phyloP scores from a whole-genome alignment of 2,329 filamentous ascomycete species.

The Exophiala sp. region DNA sequence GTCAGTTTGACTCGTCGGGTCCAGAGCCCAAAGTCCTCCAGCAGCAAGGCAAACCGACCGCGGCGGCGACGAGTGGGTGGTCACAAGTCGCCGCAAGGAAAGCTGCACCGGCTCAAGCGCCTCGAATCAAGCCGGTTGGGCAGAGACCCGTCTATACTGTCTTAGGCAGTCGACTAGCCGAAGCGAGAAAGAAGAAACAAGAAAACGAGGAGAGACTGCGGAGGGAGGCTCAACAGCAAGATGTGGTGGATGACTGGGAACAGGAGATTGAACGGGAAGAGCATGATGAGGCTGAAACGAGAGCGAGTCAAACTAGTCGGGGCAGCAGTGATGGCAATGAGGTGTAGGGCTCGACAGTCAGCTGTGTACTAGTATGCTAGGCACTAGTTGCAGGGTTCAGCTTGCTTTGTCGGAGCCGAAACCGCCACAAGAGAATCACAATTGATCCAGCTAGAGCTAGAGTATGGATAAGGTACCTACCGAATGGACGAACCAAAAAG shows the following conservation, averaged over 20 bases:
- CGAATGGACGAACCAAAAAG: too few species aligned
- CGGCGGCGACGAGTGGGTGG: slow-evolving; percentile 41
- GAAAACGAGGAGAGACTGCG: slow-evolving; percentile 37
- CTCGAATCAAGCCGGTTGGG: slow-evolving; percentile 37
- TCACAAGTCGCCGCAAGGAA: slow-evolving; percentile 47
- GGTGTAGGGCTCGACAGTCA: not conserved
- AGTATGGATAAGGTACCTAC: too few species aligned
- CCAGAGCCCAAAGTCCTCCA: slow-evolving; percentile 37
- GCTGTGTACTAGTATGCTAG: too few species aligned
- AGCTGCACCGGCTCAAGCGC: slow-evolving; percentile 43
- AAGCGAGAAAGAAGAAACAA: slow-evolving; percentile 34
- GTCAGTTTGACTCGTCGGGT: slow-evolving; percentile 48
- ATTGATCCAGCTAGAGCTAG: too few species aligned
- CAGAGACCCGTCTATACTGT: slow-evolving; percentile 32
- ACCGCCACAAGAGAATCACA: not conserved
- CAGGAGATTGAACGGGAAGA: slow-evolving; percentile 43
- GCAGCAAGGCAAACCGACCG: slow-evolving; percentile 40
- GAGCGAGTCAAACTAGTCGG: slow-evolving; percentile 1
- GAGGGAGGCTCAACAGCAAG: slow-evolving; percentile 21
- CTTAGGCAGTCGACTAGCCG: slow-evolving; percentile 31
- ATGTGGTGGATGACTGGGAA: slow-evolving; percentile 44
- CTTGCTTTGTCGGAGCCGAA: not conserved
- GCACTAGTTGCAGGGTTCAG: not conserved
- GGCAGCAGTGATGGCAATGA: not conserved
- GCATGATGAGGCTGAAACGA: slow-evolving; percentile 7